These are phyloP conservation scores for Blastocystis sp. DNA, from an alignment of 352 stramenopile species.

Conservation along the genomic window DNA sequence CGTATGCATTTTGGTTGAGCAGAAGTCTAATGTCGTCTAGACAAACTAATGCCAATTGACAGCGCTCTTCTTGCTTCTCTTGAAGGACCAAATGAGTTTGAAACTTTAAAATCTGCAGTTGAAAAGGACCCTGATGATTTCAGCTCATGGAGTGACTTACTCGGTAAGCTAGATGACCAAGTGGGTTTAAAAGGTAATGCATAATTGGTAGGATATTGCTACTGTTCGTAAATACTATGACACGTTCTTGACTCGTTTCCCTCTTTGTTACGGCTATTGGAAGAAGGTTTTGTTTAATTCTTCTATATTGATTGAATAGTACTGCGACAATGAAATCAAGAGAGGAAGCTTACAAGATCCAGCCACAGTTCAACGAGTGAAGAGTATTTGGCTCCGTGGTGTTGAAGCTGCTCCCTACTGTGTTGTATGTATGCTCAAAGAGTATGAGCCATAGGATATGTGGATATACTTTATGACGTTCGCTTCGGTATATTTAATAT, in stretches of 20 bases:
- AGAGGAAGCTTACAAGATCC: constrained; percentile 22
- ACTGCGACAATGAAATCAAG: constrained; percentile 51
- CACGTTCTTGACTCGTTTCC: constrained; percentile 54
- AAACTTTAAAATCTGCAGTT: constrained; percentile 10
- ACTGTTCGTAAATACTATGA: constrained; percentile 61
- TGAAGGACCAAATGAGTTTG: constrained; percentile 17
- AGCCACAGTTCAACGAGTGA: constrained; percentile 12
- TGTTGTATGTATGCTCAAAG: neutral
- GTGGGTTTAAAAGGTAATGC: neutral
- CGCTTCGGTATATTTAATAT: neutral
- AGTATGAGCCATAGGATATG: neutral
- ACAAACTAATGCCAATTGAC: constrained; percentile 35
- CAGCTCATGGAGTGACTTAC: constrained; percentile 58
- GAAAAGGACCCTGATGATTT: constrained; percentile 61
- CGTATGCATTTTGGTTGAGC: neutral
- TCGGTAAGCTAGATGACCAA: constrained; percentile 52
- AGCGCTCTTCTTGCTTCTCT: constrained; percentile 44
- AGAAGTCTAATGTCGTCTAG: constrained; percentile 12
- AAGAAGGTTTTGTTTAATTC: constrained; percentile 47
- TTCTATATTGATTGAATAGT: neutral
- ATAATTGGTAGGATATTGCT: neutral
- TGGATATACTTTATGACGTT: constrained; percentile 60
- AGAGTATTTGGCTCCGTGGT: constrained; percentile 45
- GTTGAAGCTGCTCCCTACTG: constrained; percentile 32
- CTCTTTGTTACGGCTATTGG: constrained; percentile 63